Percentiles rank a stretch among this genome's conserved stretches.
phyloP scores from a whole-genome alignment of 2,329 filamentous ascomycete species.

The Paraphaeosphaeria minitans region DNA sequence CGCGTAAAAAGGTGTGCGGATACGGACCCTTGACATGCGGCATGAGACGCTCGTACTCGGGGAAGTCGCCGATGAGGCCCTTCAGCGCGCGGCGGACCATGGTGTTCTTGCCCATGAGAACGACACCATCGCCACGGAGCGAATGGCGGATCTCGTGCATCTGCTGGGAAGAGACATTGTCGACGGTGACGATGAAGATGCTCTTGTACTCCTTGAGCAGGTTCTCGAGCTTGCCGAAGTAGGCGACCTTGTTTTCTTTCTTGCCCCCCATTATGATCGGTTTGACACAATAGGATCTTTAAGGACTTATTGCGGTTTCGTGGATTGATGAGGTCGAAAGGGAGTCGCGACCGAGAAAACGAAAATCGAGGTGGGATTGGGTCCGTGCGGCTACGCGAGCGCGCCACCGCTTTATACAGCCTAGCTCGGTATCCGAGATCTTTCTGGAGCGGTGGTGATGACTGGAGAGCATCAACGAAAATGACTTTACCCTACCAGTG shows the following conservation, averaged over 20 bases:
- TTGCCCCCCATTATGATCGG: constrained; percentile 99
- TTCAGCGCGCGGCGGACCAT: constrained; percentile 99
- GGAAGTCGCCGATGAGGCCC: constrained; percentile 86
- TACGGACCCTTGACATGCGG: constrained; percentile 80
- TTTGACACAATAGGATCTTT: constrained; percentile 95
- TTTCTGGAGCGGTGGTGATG: constrained; percentile 7
- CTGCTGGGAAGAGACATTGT: constrained; percentile 99
- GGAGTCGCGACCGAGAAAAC: constrained; percentile 13
- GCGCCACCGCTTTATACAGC: constrained; percentile 7
- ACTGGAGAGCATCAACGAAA: constrained; percentile 5
- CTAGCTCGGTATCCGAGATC: constrained; percentile 5
- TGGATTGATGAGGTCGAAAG: constrained; percentile 29
- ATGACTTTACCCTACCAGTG: constrained; percentile 51
- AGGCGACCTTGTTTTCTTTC: constrained; percentile 88
- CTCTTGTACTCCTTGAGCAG: constrained; percentile 96
- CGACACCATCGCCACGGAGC: constrained; percentile 89
- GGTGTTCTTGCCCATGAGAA: constrained; percentile 99
- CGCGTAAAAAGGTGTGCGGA: constrained; percentile 4
- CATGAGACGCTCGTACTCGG: constrained; percentile 97
- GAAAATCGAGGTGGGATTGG: constrained; percentile 29
- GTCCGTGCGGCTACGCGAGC: constrained; percentile 14
- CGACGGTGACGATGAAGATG: constrained; percentile 88
- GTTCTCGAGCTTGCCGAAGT: constrained; percentile 99
- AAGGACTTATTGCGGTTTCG: constrained; percentile 69
- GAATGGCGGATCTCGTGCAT: constrained; percentile 99